Conservation (phyloP, 441 rosid species). For the Codiaeum variegatum region DNA sequence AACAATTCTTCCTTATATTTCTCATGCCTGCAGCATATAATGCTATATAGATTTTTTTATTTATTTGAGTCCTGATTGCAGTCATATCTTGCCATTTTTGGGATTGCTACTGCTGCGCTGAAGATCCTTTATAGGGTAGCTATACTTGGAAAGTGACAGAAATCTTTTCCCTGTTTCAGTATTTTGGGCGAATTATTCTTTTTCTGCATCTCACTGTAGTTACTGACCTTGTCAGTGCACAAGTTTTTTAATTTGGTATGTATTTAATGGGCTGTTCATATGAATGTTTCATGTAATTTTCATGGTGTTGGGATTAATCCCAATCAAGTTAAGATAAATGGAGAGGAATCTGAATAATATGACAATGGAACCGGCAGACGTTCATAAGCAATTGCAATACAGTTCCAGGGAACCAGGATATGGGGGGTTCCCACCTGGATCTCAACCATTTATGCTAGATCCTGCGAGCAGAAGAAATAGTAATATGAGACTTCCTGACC, state of each 20-base stretch:
- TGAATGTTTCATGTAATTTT: slow-evolving; percentile 10
- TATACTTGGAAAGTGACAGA: slow-evolving; percentile 13
- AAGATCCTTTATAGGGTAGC: slow-evolving; percentile 10
- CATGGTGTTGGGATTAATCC: slow-evolving; percentile 17
- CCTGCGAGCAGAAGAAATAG: slow-evolving; percentile 40
- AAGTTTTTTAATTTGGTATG: slow-evolving; percentile 9
- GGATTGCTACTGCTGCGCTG: slow-evolving; percentile 2
- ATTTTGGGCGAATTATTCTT: slow-evolving; percentile 9
- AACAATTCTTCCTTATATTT: background rate
- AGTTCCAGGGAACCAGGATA: slow-evolving; percentile 47
- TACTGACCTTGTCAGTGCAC: slow-evolving; percentile 12
- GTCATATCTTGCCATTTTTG: background rate
- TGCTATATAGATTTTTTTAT: slow-evolving; percentile 1
- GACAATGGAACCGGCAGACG: slow-evolving; percentile 49
- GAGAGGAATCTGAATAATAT: slow-evolving; percentile 25
- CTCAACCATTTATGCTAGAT: slow-evolving; percentile 46
- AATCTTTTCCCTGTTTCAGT: background rate
- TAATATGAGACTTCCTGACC: slow-evolving; percentile 41
- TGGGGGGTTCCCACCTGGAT: slow-evolving; percentile 38
- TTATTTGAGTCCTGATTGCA: slow-evolving; percentile 1
- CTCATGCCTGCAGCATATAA: background rate
- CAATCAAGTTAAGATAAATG: slow-evolving; percentile 19
- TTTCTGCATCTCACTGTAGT: slow-evolving; percentile 12
- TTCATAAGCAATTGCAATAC: slow-evolving; percentile 37
- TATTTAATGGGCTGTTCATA: slow-evolving; percentile 9